Conservation (phyloP, 225 moss, liverwort and hornwort species). For the Antitrichia curtipendula region DNA sequence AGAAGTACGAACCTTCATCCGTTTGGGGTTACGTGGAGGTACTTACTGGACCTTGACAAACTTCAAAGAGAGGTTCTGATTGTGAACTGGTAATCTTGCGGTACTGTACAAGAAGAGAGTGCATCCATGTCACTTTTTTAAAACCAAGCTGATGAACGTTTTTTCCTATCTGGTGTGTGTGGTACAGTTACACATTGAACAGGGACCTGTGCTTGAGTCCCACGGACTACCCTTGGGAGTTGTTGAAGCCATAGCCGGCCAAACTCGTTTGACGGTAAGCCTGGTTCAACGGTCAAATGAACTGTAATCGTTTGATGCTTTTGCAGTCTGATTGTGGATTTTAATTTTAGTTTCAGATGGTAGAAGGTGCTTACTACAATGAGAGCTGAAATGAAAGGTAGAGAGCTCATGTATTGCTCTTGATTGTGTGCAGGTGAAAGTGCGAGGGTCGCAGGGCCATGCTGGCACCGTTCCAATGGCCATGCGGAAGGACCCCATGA, state of each 20-base stretch:
- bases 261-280: constrained; percentile 72
- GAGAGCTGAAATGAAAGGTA: background rate
- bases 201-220: constrained; percentile 84
- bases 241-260: constrained; percentile 92
- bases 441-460: constrained; percentile 76
- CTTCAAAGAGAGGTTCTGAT: background rate
- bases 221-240: constrained; percentile 71
- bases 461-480: constrained; percentile 96
- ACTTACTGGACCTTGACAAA: background rate
- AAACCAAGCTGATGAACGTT: background rate
- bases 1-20: constrained; percentile 61
- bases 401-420: background rate
- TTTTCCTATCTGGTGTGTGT: background rate
- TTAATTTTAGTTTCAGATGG: background rate
- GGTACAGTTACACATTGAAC: constrained; percentile 84
- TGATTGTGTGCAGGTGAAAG: constrained; percentile 43
- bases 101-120: background rate
- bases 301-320: background rate
- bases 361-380: background rate
- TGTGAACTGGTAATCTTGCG: background rate
- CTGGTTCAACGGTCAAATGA: background rate
- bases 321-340: background rate
- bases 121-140: background rate
- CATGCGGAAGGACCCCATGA: constrained; percentile 95
- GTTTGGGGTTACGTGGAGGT: constrained; percentile 98